These are phyloP conservation scores for Cercophora scortea DNA, from an alignment of 495 filamentous ascomycete species.

Conservation along the genomic window DNA sequence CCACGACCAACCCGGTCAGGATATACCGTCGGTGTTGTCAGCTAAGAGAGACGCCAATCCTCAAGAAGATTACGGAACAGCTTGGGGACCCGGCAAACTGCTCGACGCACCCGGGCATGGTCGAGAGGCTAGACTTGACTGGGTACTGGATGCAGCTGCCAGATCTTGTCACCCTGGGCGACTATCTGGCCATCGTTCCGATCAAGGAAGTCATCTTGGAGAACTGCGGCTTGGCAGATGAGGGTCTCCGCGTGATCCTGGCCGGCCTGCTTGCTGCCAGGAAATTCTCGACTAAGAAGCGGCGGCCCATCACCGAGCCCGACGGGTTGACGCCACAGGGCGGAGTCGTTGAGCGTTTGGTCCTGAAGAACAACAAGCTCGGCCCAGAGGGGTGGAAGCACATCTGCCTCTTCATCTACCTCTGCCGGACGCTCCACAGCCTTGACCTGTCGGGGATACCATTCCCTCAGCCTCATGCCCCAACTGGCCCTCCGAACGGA, in stretches of 20 bases:
- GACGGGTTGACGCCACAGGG: slow-evolving; percentile 34
- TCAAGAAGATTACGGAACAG: slow-evolving; percentile 83
- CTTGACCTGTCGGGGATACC: slow-evolving; percentile 79
- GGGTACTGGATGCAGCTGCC: slow-evolving; percentile 74
- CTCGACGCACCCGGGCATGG: slow-evolving; percentile 54
- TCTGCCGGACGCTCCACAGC: slow-evolving; percentile 77
- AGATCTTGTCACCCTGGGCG: slow-evolving; percentile 78
- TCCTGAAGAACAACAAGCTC: slow-evolving; percentile 88
- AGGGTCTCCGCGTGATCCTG: slow-evolving; percentile 76
- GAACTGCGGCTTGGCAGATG: slow-evolving; percentile 77
- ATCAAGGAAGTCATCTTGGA: slow-evolving; percentile 79
- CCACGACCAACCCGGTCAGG: slow-evolving; percentile 83
- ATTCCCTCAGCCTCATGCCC: slow-evolving; percentile 50
- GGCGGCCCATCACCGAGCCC: slow-evolving; percentile 29
- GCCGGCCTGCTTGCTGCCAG: slow-evolving; percentile 80
- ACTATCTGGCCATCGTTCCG: slow-evolving; percentile 91
- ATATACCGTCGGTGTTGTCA: slow-evolving; percentile 96
- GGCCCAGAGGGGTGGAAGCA: slow-evolving; percentile 84
- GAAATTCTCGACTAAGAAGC: slow-evolving; percentile 39
- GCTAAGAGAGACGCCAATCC: slow-evolving; percentile 78
- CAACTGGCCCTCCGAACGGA: background rate
- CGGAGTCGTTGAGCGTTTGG: slow-evolving; percentile 78
- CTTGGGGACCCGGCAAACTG: slow-evolving; percentile 61
- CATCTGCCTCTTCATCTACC: slow-evolving; percentile 80
- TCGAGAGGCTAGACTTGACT: slow-evolving; percentile 74